A percentile compares a stretch with the other conserved stretches of the same genome.
Conservation (phyloP, 441 rosid genomes). For the Populus hybrid region DNA sequence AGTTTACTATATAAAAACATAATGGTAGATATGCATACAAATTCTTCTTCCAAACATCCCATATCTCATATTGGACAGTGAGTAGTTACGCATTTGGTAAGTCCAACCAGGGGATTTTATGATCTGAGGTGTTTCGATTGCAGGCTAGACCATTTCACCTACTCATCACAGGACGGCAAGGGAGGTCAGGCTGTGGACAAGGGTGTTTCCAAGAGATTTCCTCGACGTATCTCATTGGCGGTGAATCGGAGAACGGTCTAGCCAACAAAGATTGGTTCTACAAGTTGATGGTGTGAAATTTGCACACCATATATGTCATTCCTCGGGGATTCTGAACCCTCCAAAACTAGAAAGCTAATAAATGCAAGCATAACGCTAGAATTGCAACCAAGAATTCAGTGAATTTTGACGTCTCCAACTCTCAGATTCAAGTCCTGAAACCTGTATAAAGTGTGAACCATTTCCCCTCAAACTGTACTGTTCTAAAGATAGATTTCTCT, state of each 20-base stretch:
- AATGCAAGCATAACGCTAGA: not conserved
- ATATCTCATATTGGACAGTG: not conserved
- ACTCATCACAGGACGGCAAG: not conserved
- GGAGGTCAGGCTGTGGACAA: not conserved
- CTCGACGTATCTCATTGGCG: not conserved
- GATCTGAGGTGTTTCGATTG: not conserved
- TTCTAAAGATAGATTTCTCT: not conserved
- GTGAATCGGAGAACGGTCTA: not conserved
- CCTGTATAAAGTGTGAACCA: not conserved
- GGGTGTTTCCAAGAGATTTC: not conserved
- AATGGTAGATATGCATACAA: not conserved
- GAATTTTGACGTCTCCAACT: not conserved
- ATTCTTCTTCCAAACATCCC: not conserved
- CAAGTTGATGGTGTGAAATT: not conserved
- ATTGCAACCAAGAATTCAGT: not conserved
- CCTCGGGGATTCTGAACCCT: slow-evolving; percentile 10
- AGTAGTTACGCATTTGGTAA: not conserved
- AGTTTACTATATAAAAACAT: too few relatives aligned
- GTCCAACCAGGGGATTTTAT: not conserved
- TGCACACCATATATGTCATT: slow-evolving; percentile 16
- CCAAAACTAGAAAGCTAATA: slow-evolving; percentile 26
- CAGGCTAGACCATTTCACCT: not conserved
- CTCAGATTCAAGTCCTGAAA: not conserved
- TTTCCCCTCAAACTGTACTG: not conserved
- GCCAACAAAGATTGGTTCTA: not conserved